Base-by-base conservation (phyloP, 2,329 filamentous ascomycete species). In the Huntiella decipiens region DNA sequence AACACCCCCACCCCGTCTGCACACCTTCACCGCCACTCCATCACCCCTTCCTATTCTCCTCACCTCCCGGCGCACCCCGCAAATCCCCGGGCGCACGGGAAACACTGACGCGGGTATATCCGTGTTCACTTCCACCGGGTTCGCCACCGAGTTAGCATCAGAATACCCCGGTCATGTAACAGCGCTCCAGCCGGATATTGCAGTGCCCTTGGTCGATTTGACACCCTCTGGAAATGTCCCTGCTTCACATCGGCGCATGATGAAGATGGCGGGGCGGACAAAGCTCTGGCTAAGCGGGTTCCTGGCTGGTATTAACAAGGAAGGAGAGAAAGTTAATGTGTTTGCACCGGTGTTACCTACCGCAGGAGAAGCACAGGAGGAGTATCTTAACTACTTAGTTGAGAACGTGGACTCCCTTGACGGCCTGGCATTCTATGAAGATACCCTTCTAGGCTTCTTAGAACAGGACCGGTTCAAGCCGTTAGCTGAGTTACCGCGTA, bases 91-190 rank as follows among this genome's bases (percentile, higher is more conserved):
- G 5, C 82, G 83, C 0, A 66, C 76, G 52, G 73, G 74, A 15
- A 86, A 91, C 58, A 78, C 77, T 6, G 73, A 79, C 51, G 73
- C 72, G 35, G 71, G 77, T 40, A 68, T 96, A 37, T 77, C 81
- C 13, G 71, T 96, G 41, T 77, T 82, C 57, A 94, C 91, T 2
- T 88, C 86, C 0, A 83, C 85, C 1, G 91, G 91, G 28, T 94
- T 92, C 61, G 73, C 75, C 51, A 68, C 73, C 47, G 65, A 96
- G 32, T 71, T 73, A 31, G 73, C 76, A 0, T 66, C 73, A 5
- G 74, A 82, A 45, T 96, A 91, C 62, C 66, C 71, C 32, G 64
- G 73, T 4, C 76, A 77, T 13, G 66, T 81, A 31, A 62, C 70
- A 49, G 68, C 64, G n/a, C 62, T 94, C 33, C 67, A 69, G 44